Evolutionary conservation across 2,329 filamentous ascomycete genomes (phyloP).

Genomic region (Aspergillus tamarii): DNA sequence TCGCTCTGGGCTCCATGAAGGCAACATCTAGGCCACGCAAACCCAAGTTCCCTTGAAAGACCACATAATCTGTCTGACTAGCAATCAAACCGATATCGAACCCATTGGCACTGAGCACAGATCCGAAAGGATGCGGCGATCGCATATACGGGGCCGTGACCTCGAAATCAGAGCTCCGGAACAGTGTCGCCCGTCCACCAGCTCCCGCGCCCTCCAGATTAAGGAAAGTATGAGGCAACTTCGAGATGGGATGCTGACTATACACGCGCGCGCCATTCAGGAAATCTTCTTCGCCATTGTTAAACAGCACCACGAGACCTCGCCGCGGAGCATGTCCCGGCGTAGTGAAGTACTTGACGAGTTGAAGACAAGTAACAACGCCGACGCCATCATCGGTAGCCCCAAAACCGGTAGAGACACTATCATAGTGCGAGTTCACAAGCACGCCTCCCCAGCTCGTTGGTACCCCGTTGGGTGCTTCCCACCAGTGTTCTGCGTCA

Average conservation of each 20-base stretch:
- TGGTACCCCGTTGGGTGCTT: constrained; percentile 51
- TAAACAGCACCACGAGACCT: constrained; percentile 82
- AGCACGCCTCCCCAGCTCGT: constrained; percentile 74
- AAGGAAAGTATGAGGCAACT: constrained; percentile 82
- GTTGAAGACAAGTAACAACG: constrained; percentile 80
- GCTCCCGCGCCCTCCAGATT: constrained; percentile 96
- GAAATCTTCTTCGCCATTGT: constrained; percentile 95
- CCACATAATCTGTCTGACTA: constrained; percentile 86
- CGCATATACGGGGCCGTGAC: constrained; percentile 77
- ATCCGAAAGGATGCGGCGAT: constrained; percentile 77
- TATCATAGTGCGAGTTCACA: constrained; percentile 94
- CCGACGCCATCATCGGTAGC: constrained; percentile 94
- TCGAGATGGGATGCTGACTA: constrained; percentile 77
- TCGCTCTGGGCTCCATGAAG: constrained; percentile 81
- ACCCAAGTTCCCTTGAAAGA: constrained; percentile 77
- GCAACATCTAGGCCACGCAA: constrained; percentile 89
- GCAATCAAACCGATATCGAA: constrained; percentile 78
- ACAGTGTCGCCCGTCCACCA: constrained; percentile 83
- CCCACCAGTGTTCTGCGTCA: constrained; percentile 74
- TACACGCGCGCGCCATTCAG: constrained; percentile 86
- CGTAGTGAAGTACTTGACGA: constrained; percentile 83
- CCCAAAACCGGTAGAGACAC: constrained; percentile 87
- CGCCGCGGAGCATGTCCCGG: constrained; percentile 72
- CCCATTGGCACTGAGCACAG: constrained; percentile 78
- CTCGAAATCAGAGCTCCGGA: constrained; percentile 84